Evolutionary conservation across 1,139 yeast genomes (phyloP).

Genomic region (Lodderomyces margitis): DNA sequence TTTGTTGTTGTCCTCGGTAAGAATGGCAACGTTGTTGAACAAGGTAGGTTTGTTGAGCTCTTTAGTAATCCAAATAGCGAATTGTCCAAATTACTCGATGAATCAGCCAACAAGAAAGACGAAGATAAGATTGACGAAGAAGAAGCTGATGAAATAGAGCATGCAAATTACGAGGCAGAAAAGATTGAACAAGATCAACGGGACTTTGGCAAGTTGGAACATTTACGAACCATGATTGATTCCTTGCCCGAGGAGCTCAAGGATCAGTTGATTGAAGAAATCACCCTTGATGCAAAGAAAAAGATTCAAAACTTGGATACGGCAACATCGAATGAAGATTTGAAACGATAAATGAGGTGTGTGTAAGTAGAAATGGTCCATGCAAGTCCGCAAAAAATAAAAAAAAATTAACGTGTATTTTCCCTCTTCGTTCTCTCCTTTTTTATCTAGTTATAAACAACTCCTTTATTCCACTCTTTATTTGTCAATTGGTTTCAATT

Average conservation of each 20-base stretch:
- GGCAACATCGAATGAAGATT: slow-evolving; percentile 4
- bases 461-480: neutral
- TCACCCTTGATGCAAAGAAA: slow-evolving; percentile 15
- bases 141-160: slow-evolving; percentile 24
- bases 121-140: slow-evolving; percentile 22
- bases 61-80: slow-evolving; percentile 45
- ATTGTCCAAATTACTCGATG: slow-evolving; percentile 44
- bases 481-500: slow-evolving; percentile 14
- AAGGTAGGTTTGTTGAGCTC: slow-evolving; percentile 42
- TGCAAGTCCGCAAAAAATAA: neutral
- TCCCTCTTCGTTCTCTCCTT: neutral
- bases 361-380: neutral
- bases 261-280: slow-evolving; percentile 29
- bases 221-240: slow-evolving; percentile 34
- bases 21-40: slow-evolving; percentile 42
- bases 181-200: slow-evolving; percentile 22
- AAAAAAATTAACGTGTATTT: neutral
- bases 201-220: slow-evolving; percentile 25
- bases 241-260: slow-evolving; percentile 38
- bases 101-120: slow-evolving; percentile 26
- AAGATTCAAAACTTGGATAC: slow-evolving; percentile 4
- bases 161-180: slow-evolving; percentile 27
- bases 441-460: neutral
- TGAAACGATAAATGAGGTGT: slow-evolving; percentile 4
- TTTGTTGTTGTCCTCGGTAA: slow-evolving; percentile 57